Base-by-base conservation (phyloP, 192 early-diverging fungal genomes). In the Phycomyces nitens region DNA sequence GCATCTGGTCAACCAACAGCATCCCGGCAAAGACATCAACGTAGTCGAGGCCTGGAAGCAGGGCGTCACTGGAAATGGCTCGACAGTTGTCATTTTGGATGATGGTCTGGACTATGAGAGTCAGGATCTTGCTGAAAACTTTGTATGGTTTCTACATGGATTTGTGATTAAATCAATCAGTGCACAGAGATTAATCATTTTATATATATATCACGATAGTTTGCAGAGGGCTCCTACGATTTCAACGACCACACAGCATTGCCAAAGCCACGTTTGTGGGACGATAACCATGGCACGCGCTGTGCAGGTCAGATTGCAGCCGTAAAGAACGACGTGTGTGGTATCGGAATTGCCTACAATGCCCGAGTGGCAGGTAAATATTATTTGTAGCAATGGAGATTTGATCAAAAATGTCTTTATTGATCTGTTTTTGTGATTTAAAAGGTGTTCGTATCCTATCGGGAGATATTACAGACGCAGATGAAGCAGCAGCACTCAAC, bases 261-360 rank as follows among this genome's bases (percentile, higher is more conserved):
- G 14, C 93, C 93, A 10, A 91, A 70, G 42, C 93, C 92, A 15
- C 78, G 71, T 23, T 41, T 87, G 0, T 56, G 62, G 22, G 88
- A 88, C 39, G 93, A 95, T 69, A 80, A 79, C 53, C 93, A 95
- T 69, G 93, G 93, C 10, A 95, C 93, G 2, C 78, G 93, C 27
- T 95, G 93, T 58, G 93, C 93, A 0, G 93, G 93, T 5, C 87
- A 93, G 77, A 89, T 95, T 9, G 92, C 92, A 0, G 93, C 93
- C 24, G 77, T 73, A 15, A 77, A 78, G 52, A 95, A 95, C 68
- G 69, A 87, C 58, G 83, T 89, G 0, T 93, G 93, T 59, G 91
- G 91, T 20, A 83, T 95, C 1, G 93, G 93, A 7, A 82, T 93
- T 27, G 93, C 93, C 0, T 94, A 83, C 58, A 61, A 84, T 16